These are phyloP conservation scores for Hysterium pulicare DNA, from an alignment of 2,329 filamentous ascomycete species.

Conservation along the genomic window DNA sequence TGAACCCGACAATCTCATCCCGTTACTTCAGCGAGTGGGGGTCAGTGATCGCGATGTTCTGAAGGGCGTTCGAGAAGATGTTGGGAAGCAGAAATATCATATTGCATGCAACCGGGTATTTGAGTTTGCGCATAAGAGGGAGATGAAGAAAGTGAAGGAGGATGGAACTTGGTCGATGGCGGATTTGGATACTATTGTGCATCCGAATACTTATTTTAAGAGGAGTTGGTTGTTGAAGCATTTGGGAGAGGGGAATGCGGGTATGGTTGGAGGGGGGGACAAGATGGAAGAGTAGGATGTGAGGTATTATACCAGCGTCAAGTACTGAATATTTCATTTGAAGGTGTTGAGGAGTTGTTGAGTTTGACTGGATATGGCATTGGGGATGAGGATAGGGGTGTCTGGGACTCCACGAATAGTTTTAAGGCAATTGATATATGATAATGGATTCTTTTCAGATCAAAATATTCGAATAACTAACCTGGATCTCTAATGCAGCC, in stretches of 20 bases:
- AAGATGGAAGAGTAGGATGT: conserved; percentile 34
- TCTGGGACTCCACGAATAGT: no score
- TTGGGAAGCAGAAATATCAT: conserved; percentile 83
- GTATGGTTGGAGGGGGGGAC: conserved; percentile 24
- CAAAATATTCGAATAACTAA: no score
- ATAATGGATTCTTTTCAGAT: no score
- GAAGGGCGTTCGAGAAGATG: conserved; percentile 81
- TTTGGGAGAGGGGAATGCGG: conserved; percentile 50
- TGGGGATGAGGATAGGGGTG: no score
- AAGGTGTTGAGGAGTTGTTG: not conserved
- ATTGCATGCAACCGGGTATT: conserved; percentile 97
- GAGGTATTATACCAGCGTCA: not conserved
- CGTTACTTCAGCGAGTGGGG: conserved; percentile 72
- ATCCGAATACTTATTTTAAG: conserved; percentile 98
- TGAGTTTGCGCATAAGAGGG: conserved; percentile 72
- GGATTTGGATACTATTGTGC: conserved; percentile 90
- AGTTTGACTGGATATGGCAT: not conserved
- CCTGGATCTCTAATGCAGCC: no score
- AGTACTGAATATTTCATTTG: not conserved
- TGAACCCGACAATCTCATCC: conserved; percentile 76
- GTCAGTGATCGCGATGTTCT: conserved; percentile 75
- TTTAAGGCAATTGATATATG: no score
- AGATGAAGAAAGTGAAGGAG: conserved; percentile 51
- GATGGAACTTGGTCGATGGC: conserved; percentile 51
- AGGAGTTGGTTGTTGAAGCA: conserved; percentile 87